These are phyloP conservation scores for Populus davidiana DNA, from an alignment of 345 rosid species.

Conservation along the genomic window DNA sequence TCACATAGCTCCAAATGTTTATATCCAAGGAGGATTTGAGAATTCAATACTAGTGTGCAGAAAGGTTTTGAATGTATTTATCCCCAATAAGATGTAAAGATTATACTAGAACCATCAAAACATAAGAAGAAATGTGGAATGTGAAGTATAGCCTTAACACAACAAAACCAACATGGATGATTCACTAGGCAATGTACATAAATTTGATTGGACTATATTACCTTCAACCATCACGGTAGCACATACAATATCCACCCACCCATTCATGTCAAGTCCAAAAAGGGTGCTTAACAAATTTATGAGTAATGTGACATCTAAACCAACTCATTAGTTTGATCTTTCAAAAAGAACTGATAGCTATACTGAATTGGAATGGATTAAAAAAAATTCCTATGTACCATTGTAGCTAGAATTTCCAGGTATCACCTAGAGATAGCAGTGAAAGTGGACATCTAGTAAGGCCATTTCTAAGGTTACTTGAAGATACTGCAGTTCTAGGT, in stretches of 20 bases:
- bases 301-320: not conserved
- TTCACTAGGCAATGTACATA: conserved; percentile 4
- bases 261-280: not conserved
- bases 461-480: too few species aligned
- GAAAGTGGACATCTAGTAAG: not conserved
- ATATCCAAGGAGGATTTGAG: not conserved
- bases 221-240: not conserved
- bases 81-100: not conserved
- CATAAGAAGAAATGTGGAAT: not conserved
- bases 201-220: not conserved
- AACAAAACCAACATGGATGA: not conserved
- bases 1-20: conserved; percentile 4
- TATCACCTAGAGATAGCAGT: not conserved
- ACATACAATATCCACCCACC: conserved; percentile 1
- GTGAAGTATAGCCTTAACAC: not conserved
- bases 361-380: not conserved
- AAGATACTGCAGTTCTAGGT: too few species aligned
- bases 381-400: not conserved
- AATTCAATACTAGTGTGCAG: not conserved
- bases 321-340: not conserved
- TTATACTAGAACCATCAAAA: not conserved
- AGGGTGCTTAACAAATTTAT: not conserved
- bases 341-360: not conserved
- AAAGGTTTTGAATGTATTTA: not conserved
- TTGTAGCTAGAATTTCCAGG: not conserved